phyloP scores from a whole-genome alignment of 2,329 filamentous ascomycete genomes.

The Knufia petricola region DNA sequence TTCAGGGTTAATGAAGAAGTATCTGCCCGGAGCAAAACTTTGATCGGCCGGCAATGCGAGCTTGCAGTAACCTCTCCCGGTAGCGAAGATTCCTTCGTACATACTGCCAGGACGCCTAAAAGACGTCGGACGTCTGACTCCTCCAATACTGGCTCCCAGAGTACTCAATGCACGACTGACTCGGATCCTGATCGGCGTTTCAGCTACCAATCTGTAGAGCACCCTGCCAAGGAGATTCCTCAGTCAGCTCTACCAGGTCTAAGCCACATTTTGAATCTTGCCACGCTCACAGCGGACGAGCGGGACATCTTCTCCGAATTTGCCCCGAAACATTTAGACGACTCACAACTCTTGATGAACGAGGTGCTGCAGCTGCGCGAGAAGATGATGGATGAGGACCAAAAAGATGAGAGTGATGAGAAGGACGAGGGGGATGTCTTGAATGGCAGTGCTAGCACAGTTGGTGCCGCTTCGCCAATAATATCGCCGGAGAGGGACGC shows the following conservation, averaged over 20 bases:
- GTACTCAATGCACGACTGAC: slow-evolving; percentile 1
- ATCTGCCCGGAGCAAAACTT: background rate
- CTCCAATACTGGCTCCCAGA: background rate
- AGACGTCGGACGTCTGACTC: background rate
- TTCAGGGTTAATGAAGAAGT: background rate
- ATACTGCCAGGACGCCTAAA: background rate
- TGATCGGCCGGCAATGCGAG: background rate
- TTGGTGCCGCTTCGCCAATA: background rate
- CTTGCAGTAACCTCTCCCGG: background rate
- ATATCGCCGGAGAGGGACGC: background rate
- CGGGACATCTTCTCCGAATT: slow-evolving; percentile 6
- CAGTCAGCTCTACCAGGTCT: slow-evolving; percentile 1
- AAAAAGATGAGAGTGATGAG: background rate
- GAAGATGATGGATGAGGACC: background rate
- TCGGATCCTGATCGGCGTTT: slow-evolving; percentile 3
- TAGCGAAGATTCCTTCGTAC: background rate
- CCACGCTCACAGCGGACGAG: slow-evolving; percentile 2
- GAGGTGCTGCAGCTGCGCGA: background rate
- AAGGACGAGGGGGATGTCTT: background rate
- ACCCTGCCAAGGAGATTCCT: background rate
- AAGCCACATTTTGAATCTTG: slow-evolving; percentile 1
- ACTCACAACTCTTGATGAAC: background rate
- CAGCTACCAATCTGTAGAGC: slow-evolving; percentile 2
- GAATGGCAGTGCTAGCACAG: background rate
- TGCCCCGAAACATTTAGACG: slow-evolving; percentile 4